Evolutionary conservation across 1,284 basidiomycete genomes (phyloP).

Genomic region (Cutaneotrichosporon mucoides): DNA sequence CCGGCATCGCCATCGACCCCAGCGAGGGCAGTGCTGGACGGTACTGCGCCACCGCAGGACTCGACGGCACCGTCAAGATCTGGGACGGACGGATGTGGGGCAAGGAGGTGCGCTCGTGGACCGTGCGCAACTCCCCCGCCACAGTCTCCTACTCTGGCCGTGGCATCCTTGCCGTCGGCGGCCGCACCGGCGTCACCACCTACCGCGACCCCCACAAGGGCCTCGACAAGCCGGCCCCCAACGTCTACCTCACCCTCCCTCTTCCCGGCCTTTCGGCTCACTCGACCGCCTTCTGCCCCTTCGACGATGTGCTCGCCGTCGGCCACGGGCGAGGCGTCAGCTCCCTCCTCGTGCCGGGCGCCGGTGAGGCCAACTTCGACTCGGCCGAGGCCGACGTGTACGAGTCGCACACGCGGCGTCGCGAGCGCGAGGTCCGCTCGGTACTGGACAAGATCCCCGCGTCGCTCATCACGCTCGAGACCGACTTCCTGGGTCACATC

Average conservation of each 20-base stretch:
- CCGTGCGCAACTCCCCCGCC: constrained; percentile 56
- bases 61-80: constrained; percentile 82
- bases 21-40: constrained; percentile 65
- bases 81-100: constrained; percentile 98
- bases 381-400: constrained; percentile 90
- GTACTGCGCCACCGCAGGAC: constrained; percentile 85
- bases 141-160: constrained; percentile 56
- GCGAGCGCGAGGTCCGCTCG: constrained; percentile 86
- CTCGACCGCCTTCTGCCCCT: constrained; percentile 73
- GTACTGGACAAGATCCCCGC: constrained; percentile 94
- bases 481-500: constrained; percentile 72
- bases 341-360: constrained; percentile 81
- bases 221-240: constrained; percentile 8
- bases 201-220: constrained; percentile 29
- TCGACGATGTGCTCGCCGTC: constrained; percentile 85
- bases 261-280: constrained; percentile 63
- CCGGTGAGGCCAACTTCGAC: constrained; percentile 94
- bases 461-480: constrained; percentile 88
- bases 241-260: constrained; percentile 66
- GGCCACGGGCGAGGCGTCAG: constrained; percentile 68
- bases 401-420: constrained; percentile 73
- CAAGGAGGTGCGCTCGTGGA: constrained; percentile 76
- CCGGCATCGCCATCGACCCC: constrained; percentile 75
- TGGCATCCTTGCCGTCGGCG: constrained; percentile 77
- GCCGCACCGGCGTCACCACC: constrained; percentile 79